A percentile compares a stretch with the other conserved stretches of the same genome.
phyloP scores from a whole-genome alignment of 352 stramenopile species.

The Elongisporangium undulatum region DNA sequence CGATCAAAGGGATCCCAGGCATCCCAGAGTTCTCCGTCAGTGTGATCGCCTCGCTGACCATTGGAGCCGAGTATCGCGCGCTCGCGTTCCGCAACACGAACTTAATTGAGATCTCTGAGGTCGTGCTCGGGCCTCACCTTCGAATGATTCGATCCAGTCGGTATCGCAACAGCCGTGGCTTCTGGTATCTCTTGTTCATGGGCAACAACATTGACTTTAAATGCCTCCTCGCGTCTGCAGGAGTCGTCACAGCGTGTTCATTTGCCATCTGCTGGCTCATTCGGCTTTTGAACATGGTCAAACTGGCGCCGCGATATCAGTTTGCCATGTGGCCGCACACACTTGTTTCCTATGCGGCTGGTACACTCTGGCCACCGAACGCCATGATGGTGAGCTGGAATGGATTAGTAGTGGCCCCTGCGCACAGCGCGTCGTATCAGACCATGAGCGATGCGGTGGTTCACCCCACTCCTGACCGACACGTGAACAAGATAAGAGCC shows the following conservation, averaged over 20 bases:
- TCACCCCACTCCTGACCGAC: not conserved
- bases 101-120: conserved; percentile 2
- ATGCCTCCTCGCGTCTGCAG: not conserved
- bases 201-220: not conserved
- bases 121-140: not conserved
- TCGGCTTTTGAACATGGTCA: too few species aligned
- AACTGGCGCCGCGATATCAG: too few species aligned
- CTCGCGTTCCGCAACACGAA: conserved; percentile 6
- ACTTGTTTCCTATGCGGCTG: too few species aligned
- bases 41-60: conserved; percentile 12
- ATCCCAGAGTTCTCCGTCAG: conserved; percentile 19
- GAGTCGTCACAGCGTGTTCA: not conserved
- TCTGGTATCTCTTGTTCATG: not conserved
- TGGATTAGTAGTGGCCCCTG: too few species aligned
- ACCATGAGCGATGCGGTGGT: not conserved
- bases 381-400: too few species aligned
- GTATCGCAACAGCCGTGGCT: not conserved
- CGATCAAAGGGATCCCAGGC: conserved; percentile 8
- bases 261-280: too few species aligned
- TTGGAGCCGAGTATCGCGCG: conserved; percentile 7
- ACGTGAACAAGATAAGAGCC: not conserved
- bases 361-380: too few species aligned
- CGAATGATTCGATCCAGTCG: not conserved
- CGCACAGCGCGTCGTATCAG: too few species aligned
- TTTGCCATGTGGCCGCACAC: too few species aligned